These are phyloP conservation scores for Penicillium dipodomyicola DNA, from an alignment of 495 filamentous ascomycete genomes.

Conservation along the genomic window DNA sequence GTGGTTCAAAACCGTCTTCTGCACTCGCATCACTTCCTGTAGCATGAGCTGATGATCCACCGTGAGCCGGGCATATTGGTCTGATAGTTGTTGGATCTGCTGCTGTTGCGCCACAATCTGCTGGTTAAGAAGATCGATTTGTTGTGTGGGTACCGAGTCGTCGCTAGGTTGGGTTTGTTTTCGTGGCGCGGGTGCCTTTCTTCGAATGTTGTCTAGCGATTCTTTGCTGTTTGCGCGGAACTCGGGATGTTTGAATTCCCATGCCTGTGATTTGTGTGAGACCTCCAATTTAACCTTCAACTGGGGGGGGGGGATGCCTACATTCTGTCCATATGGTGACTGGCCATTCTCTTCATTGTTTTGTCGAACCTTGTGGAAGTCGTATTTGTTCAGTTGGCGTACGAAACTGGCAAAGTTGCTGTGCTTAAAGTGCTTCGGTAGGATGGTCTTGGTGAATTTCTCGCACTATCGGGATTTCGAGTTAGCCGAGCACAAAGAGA, in stretches of 20 bases:
- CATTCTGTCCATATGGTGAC: constrained; percentile 86
- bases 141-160: constrained; percentile 77
- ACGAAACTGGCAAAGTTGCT: constrained; percentile 99
- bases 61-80: constrained; percentile 78
- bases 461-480: constrained; percentile 65
- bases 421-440: constrained; percentile 99
- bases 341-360: constrained; percentile 92
- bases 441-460: constrained; percentile 94
- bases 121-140: constrained; percentile 85
- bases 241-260: constrained; percentile 98
- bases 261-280: constrained; percentile 57
- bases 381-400: constrained; percentile 97
- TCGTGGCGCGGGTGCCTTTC: constrained; percentile 90
- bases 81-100: constrained; percentile 80
- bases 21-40: constrained; percentile 81
- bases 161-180: constrained; percentile 65
- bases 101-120: constrained; percentile 89
- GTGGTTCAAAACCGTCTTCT: constrained; percentile 85
- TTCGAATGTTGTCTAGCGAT: constrained; percentile 91
- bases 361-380: constrained; percentile 98
- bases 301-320: constrained; percentile 43
- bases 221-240: constrained; percentile 96
- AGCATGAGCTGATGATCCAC: constrained; percentile 84
- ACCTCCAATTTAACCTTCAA: background rate
- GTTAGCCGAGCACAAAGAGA: constrained; percentile 15